Evolutionary conservation across 768 basidiomycete species (phyloP).

Genomic region (Suillus hirtellus): DNA sequence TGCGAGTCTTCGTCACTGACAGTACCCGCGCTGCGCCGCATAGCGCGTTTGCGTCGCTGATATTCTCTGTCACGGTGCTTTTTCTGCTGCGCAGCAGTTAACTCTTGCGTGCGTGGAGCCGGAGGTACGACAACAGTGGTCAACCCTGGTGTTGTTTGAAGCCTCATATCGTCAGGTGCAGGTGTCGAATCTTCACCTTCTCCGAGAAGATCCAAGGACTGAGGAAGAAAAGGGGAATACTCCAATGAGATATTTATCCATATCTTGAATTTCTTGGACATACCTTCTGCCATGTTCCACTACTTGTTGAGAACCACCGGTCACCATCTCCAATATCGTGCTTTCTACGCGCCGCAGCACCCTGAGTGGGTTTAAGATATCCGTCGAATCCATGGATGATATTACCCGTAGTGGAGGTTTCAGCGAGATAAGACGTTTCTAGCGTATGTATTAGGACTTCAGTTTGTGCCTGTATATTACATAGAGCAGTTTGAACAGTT

Average conservation of each 20-base stretch:
- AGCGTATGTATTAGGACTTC: constrained; percentile 79
- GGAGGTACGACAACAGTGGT: constrained; percentile 80
- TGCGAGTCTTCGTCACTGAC: constrained; percentile 71
- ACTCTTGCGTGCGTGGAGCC: constrained; percentile 65
- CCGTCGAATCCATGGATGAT: constrained; percentile 88
- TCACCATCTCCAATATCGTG: constrained; percentile 78
- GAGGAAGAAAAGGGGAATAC: constrained; percentile 13
- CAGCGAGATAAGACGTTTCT: constrained; percentile 74
- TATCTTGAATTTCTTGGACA: neutral
- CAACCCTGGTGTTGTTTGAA: constrained; percentile 68
- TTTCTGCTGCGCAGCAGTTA: constrained; percentile 72
- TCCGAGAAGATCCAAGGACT: constrained; percentile 77
- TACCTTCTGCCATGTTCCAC: constrained; percentile 75
- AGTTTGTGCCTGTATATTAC: constrained; percentile 59
- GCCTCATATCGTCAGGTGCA: constrained; percentile 64
- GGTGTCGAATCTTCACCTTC: constrained; percentile 67
- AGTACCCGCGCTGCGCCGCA: constrained; percentile 63
- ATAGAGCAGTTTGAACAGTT: neutral
- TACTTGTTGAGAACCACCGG: constrained; percentile 81
- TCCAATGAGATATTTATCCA: constrained; percentile 9
- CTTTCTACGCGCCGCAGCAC: constrained; percentile 53
- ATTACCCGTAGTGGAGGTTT: constrained; percentile 82
- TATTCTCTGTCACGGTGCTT: constrained; percentile 80
- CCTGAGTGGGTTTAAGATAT: constrained; percentile 74
- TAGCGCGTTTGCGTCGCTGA: constrained; percentile 73